A percentile compares a stretch with the other conserved stretches of the same genome.
Evolutionary conservation across 164 flowering plant species (phyloP).

Genomic region (Annona squamosa): DNA sequence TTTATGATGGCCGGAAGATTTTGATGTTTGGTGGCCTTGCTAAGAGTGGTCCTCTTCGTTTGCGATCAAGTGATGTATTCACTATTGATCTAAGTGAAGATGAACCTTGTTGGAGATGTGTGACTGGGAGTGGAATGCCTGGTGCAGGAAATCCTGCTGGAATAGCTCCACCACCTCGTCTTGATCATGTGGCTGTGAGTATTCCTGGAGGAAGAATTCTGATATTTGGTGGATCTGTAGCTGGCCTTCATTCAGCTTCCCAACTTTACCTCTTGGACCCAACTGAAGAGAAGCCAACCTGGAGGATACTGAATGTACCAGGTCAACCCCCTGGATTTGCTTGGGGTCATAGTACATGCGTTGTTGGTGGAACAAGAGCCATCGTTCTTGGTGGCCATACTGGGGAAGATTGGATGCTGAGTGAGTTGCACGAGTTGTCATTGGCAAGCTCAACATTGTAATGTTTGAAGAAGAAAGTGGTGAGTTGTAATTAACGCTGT

Average conservation of each 20-base stretch:
- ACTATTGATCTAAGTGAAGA: constrained; percentile 86
- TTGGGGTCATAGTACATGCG: constrained; percentile 93
- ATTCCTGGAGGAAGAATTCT: constrained; percentile 88
- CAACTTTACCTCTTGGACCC: constrained; percentile 83
- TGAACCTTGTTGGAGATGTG: constrained; percentile 84
- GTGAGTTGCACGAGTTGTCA: constrained; percentile 77
- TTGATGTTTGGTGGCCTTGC: constrained; percentile 94
- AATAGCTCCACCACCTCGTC: constrained; percentile 81
- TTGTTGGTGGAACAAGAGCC: constrained; percentile 89
- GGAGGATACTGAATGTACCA: constrained; percentile 86
- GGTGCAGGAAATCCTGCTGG: constrained; percentile 90
- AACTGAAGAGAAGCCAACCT: constrained; percentile 87
- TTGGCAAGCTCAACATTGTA: constrained; percentile 42
- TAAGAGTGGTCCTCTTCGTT: constrained; percentile 81
- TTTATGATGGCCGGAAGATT: constrained; percentile 81
- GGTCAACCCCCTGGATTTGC: constrained; percentile 87
- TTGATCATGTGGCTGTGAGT: constrained; percentile 90
- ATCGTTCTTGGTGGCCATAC: constrained; percentile 92
- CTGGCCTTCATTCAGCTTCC: constrained; percentile 91
- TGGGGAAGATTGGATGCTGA: constrained; percentile 93
- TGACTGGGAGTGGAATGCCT: constrained; percentile 87
- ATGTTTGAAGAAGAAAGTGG: neutral
- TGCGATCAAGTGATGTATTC: constrained; percentile 85
- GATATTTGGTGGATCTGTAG: constrained; percentile 93
- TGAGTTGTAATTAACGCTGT: too few species aligned